phyloP scores from a whole-genome alignment of 805 yeast species.

The Saccharomycopsis sp. region DNA sequence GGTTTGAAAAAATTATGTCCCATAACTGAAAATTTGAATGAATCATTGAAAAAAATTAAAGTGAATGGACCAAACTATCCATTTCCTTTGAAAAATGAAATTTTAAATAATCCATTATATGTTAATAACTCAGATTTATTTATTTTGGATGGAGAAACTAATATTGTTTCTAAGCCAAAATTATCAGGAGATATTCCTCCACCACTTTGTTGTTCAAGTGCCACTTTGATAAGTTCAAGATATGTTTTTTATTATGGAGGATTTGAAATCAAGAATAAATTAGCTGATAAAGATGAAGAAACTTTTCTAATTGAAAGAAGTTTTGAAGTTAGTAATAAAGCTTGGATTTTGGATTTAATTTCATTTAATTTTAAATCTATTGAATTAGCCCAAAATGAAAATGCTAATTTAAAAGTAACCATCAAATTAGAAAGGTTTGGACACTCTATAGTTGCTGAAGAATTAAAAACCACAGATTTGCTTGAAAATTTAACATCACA shows the following conservation, averaged over 20 bases:
- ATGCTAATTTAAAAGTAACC: slow-evolving; percentile 4
- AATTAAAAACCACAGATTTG: neutral
- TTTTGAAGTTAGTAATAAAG: slow-evolving; percentile 39
- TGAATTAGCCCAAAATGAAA: slow-evolving; percentile 3
- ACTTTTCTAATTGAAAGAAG: slow-evolving; percentile 29
- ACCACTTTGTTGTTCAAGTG: slow-evolving; percentile 38
- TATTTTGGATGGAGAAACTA: slow-evolving; percentile 31
- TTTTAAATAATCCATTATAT: slow-evolving; percentile 33
- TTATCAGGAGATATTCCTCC: slow-evolving; percentile 38
- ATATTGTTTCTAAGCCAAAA: slow-evolving; percentile 26
- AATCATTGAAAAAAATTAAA: neutral
- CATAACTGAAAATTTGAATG: neutral
- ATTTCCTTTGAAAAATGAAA: slow-evolving; percentile 32
- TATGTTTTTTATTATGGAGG: slow-evolving; percentile 67
- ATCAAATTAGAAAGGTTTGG: slow-evolving; percentile 14
- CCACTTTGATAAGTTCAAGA: slow-evolving; percentile 40
- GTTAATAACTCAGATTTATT: slow-evolving; percentile 30
- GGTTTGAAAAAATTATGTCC: neutral
- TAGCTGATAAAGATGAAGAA: slow-evolving; percentile 23
- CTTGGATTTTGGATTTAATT: slow-evolving; percentile 47
- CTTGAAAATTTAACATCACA: no score
- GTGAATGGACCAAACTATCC: slow-evolving; percentile 28
- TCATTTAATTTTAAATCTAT: slow-evolving; percentile 37
- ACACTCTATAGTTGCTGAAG: slow-evolving; percentile 8
- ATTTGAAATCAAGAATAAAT: slow-evolving; percentile 32